Conservation (phyloP, 2,329 filamentous ascomycete species). For the Monosporascus sp. region DNA sequence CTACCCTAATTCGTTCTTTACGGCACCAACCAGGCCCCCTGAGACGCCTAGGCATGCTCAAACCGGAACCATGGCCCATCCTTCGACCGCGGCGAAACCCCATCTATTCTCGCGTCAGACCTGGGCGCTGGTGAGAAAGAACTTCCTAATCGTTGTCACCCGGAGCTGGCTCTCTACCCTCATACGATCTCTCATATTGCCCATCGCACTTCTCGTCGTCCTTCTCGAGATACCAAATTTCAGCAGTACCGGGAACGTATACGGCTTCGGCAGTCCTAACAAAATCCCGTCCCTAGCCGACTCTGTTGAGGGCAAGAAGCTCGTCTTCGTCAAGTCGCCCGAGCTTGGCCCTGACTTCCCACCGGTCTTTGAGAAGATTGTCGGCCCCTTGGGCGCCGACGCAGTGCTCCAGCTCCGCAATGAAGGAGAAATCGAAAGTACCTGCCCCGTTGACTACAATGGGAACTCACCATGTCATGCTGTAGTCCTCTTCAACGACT, state of each 20-base stretch:
- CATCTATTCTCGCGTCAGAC: conserved; percentile 15
- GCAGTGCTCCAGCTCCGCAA: conserved; percentile 12
- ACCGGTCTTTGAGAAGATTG: conserved; percentile 16
- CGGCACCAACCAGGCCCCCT: no score
- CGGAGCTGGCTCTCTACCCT: conserved; percentile 20
- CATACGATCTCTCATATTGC: conserved; percentile 20
- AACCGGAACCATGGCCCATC: neutral
- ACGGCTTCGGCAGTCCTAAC: conserved; percentile 14
- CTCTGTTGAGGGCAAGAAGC: conserved; percentile 16
- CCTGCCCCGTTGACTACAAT: conserved; percentile 27
- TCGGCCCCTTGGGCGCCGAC: conserved; percentile 11
- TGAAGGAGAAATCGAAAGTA: conserved; percentile 10
- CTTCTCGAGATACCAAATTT: conserved; percentile 24
- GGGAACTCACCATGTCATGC: conserved; percentile 69
- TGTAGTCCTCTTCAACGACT: conserved; percentile 66
- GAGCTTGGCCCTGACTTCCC: conserved; percentile 18
- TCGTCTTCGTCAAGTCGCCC: conserved; percentile 17
- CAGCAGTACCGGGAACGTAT: conserved; percentile 10
- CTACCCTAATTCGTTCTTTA: no score
- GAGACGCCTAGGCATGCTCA: neutral
- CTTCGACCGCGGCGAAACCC: conserved; percentile 7
- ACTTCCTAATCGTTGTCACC: conserved; percentile 16
- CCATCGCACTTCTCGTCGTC: conserved; percentile 17
- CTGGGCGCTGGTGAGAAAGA: conserved; percentile 22
- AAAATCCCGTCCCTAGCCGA: conserved; percentile 14